Evolutionary conservation across 176 grass and related monocot genomes (phyloP).

Genomic region (Otatea glauca): DNA sequence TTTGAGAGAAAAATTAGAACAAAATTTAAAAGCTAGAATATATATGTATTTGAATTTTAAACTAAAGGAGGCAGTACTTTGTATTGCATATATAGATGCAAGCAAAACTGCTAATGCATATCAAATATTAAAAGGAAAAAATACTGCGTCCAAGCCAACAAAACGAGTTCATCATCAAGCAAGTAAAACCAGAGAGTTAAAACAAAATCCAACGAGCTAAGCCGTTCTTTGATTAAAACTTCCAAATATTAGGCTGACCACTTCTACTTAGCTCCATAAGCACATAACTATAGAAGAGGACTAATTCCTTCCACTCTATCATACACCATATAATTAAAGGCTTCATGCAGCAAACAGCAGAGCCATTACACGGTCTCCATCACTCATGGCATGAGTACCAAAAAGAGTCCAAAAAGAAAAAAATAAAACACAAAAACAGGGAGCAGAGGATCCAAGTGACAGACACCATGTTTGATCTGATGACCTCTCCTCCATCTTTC

Average conservation of each 20-base stretch:
- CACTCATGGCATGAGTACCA: neutral
- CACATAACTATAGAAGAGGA: neutral
- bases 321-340: constrained; percentile 5
- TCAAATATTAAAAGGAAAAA: neutral
- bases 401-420: neutral
- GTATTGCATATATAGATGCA: too few species aligned
- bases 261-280: constrained; percentile 5
- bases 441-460: neutral
- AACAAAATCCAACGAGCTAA: neutral
- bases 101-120: neutral
- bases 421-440: neutral
- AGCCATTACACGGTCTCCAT: constrained; percentile 15
- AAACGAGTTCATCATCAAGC: neutral
- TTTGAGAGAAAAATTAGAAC: too few species aligned
- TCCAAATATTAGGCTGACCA: constrained; percentile 9
- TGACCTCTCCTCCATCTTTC: neutral
- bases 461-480: neutral
- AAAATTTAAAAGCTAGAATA: too few species aligned
- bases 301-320: constrained; percentile 22
- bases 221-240: constrained; percentile 24
- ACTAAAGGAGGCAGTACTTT: too few species aligned
- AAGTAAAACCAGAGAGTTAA: neutral
- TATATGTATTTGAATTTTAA: too few species aligned
- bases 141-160: neutral
- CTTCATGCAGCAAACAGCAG: neutral